These are phyloP conservation scores for Phaffomyces thermotolerans DNA, from an alignment of 805 yeast species.

Conservation along the genomic window DNA sequence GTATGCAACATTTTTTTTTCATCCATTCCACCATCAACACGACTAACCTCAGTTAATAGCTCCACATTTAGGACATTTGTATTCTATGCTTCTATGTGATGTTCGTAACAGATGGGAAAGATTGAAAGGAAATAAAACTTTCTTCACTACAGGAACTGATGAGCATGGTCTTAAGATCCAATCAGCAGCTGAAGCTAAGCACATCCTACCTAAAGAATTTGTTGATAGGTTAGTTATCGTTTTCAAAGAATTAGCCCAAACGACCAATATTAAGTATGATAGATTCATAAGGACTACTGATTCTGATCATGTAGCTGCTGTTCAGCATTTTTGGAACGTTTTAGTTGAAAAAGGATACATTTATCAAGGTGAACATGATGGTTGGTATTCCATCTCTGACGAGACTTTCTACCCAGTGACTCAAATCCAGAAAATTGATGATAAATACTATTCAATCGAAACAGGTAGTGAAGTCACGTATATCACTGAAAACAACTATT, in stretches of 20 bases:
- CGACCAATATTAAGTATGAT: slow-evolving; percentile 51
- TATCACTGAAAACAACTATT: slow-evolving; percentile 80
- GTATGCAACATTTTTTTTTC: slow-evolving; percentile 8
- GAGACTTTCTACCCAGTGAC: slow-evolving; percentile 88
- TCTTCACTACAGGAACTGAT: slow-evolving; percentile 87
- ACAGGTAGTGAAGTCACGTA: slow-evolving; percentile 68
- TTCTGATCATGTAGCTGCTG: slow-evolving; percentile 61
- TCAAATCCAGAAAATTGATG: slow-evolving; percentile 44
- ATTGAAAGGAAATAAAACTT: slow-evolving; percentile 36
- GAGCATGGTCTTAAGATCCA: slow-evolving; percentile 95
- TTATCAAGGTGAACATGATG: slow-evolving; percentile 76
- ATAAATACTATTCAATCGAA: slow-evolving; percentile 46
- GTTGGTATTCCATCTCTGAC: slow-evolving; percentile 94
- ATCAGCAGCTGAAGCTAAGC: slow-evolving; percentile 60
- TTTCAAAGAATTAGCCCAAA: slow-evolving; percentile 57
- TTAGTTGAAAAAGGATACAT: slow-evolving; percentile 57
- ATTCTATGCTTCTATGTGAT: slow-evolving; percentile 82
- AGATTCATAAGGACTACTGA: slow-evolving; percentile 91
- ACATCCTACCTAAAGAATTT: slow-evolving; percentile 52
- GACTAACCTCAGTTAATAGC: slow-evolving; percentile 18
- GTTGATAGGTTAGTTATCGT: slow-evolving; percentile 63
- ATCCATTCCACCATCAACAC: neutral
- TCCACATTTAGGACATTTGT: slow-evolving; percentile 92
- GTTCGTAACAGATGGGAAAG: slow-evolving; percentile 66
- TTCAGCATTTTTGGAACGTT: slow-evolving; percentile 59